Percentiles rank a stretch among this genome's conserved stretches.
Evolutionary conservation across 441 rosid species (phyloP).

Genomic region (Populus hybrid): DNA sequence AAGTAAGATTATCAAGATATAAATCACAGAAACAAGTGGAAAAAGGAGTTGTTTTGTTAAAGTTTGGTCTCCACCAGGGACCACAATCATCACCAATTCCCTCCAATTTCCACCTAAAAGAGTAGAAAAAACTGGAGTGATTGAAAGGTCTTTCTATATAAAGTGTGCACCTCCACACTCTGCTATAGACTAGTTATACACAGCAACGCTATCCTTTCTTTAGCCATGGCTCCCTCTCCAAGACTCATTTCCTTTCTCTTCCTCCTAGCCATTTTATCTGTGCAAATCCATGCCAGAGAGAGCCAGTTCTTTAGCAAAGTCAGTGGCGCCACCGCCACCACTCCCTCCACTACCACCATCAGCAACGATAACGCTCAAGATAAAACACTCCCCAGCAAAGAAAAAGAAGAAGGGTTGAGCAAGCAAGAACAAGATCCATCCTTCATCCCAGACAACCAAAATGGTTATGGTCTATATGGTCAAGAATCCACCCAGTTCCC

Average conservation of each 20-base stretch:
- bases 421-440: slow-evolving; percentile 41
- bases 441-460: slow-evolving; percentile 43
- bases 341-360: slow-evolving; percentile 17
- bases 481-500: slow-evolving; percentile 28
- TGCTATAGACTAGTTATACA: not conserved
- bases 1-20: slow-evolving; percentile 1
- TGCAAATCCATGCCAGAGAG: slow-evolving; percentile 55
- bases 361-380: slow-evolving; percentile 21
- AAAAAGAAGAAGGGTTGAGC: slow-evolving; percentile 14
- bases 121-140: slow-evolving; percentile 10
- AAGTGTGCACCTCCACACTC: slow-evolving; percentile 8
- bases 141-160: slow-evolving; percentile 21
- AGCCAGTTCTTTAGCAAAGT: slow-evolving; percentile 74
- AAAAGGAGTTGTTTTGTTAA: slow-evolving; percentile 6
- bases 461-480: slow-evolving; percentile 58
- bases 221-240: slow-evolving; percentile 44
- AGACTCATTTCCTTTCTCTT: slow-evolving; percentile 32
- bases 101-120: slow-evolving; percentile 33
- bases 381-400: slow-evolving; percentile 11
- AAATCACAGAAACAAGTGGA: not conserved
- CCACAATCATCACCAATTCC: slow-evolving; percentile 30
- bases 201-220: not conserved
- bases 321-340: slow-evolving; percentile 15
- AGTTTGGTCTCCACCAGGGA: slow-evolving; percentile 7
- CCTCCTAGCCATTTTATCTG: slow-evolving; percentile 32